Percentiles rank a stretch among this genome's conserved stretches.
phyloP scores from a whole-genome alignment of 2,329 filamentous ascomycete species.

The Aspergillus sp. region DNA sequence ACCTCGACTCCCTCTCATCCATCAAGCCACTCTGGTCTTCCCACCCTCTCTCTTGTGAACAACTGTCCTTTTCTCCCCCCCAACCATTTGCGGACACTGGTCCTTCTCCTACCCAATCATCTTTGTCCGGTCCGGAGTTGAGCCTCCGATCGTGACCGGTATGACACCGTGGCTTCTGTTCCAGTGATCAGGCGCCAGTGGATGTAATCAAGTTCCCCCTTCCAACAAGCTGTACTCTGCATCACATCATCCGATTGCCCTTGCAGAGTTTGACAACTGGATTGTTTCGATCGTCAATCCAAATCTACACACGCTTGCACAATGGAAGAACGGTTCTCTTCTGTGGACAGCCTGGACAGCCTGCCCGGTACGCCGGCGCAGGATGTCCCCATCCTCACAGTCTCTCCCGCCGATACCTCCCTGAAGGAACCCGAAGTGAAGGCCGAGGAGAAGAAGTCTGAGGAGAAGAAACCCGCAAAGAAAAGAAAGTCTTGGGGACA shows the following conservation, averaged over 20 bases:
- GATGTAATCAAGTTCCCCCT: conserved; percentile 3
- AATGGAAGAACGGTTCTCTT: conserved; percentile 34
- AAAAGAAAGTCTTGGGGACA: conserved; percentile 99
- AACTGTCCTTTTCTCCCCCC: conserved; percentile 31
- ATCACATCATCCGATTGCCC: conserved; percentile 1
- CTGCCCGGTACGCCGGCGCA: conserved; percentile 29
- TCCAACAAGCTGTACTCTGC: conserved; percentile 2
- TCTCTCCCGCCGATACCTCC: conserved; percentile 42
- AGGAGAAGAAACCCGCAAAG: conserved; percentile 73
- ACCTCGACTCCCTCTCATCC: conserved; percentile 17
- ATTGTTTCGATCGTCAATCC: conserved; percentile 1
- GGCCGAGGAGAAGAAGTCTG: conserved; percentile 29
- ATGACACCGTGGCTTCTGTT: conserved; percentile 37
- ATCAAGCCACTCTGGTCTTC: conserved; percentile 7
- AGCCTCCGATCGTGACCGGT: conserved; percentile 26
- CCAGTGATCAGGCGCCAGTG: conserved; percentile 12
- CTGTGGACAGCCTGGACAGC: conserved; percentile 31
- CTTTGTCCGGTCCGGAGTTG: conserved; percentile 18
- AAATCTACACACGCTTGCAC: conserved; percentile 4
- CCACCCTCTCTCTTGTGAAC: conserved; percentile 17
- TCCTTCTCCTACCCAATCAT: conserved; percentile 13
- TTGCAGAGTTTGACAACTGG: not conserved
- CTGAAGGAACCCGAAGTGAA: conserved; percentile 27
- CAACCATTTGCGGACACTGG: conserved; percentile 7
- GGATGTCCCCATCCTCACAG: conserved; percentile 36